Conservation (phyloP, 2,329 filamentous ascomycete genomes). For the Raffaelea ambrosiae region DNA sequence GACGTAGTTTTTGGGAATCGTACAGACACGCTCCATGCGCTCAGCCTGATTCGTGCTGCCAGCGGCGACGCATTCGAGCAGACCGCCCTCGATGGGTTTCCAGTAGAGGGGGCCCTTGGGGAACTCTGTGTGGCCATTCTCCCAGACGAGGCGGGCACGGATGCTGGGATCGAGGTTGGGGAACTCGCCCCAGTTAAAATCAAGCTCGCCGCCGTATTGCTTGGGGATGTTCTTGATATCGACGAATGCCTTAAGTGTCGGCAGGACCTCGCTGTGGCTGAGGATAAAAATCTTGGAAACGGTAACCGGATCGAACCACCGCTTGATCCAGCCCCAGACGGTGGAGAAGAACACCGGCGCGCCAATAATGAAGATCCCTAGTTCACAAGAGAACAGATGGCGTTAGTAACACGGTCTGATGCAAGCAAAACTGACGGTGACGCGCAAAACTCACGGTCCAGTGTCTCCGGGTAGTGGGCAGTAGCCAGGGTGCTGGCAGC, state of each 20-base stretch:
- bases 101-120: constrained; percentile 50
- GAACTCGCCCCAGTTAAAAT: constrained; percentile 71
- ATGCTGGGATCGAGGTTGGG: constrained; percentile 61
- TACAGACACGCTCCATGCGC: constrained; percentile 40
- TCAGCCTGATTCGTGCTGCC: constrained; percentile 38
- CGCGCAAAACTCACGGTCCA: constrained; percentile 58
- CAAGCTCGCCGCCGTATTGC: constrained; percentile 78
- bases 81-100: constrained; percentile 36
- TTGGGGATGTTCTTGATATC: constrained; percentile 77
- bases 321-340: constrained; percentile 91
- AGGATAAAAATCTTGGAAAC: constrained; percentile 96
- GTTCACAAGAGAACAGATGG: background rate
- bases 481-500: constrained; percentile 81
- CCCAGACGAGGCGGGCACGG: constrained; percentile 41
- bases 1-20: constrained; percentile 33
- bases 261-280: constrained; percentile 59
- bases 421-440: too few relatives aligned
- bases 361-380: constrained; percentile 59
- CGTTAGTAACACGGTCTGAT: constrained; percentile 2
- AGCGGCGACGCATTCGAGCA: constrained; percentile 43
- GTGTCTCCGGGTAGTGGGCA: constrained; percentile 88
- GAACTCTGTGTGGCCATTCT: constrained; percentile 42
- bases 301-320: constrained; percentile 90
- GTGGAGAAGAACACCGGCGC: constrained; percentile 87
- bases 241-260: constrained; percentile 74